phyloP scores from a whole-genome alignment of 225 moss, liverwort and hornwort species.

The Marchantia paleacea region DNA sequence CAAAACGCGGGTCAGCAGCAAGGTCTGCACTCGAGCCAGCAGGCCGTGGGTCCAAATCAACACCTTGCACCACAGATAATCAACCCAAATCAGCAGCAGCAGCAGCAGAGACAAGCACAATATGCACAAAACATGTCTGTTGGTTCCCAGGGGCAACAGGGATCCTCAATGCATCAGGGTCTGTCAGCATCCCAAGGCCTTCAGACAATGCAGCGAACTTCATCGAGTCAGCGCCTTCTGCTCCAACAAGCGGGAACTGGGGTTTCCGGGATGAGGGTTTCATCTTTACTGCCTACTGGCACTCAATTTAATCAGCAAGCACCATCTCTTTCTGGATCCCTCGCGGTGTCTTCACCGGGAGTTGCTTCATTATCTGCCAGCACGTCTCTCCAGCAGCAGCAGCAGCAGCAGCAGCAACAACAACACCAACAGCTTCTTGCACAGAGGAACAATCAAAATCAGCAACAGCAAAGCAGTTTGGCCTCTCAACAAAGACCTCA shows the following conservation, averaged over 20 bases:
- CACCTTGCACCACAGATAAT: slow-evolving; percentile 24
- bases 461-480: slow-evolving; percentile 38
- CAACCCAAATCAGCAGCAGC: slow-evolving; percentile 32
- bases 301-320: slow-evolving; percentile 38
- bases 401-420: slow-evolving; percentile 45
- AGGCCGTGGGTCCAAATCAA: slow-evolving; percentile 25
- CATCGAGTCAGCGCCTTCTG: slow-evolving; percentile 41
- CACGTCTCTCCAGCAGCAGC: slow-evolving; percentile 31
- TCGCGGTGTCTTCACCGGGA: slow-evolving; percentile 36
- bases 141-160: slow-evolving; percentile 31
- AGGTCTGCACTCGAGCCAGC: slow-evolving; percentile 29
- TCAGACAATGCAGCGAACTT: slow-evolving; percentile 30
- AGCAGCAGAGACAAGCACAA: slow-evolving; percentile 36
- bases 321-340: slow-evolving; percentile 27
- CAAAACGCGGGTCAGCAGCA: slow-evolving; percentile 33
- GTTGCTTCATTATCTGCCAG: slow-evolving; percentile 25
- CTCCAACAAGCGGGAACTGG: slow-evolving; percentile 35
- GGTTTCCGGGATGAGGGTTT: slow-evolving; percentile 23
- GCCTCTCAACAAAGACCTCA: slow-evolving; percentile 43
- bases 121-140: slow-evolving; percentile 29
- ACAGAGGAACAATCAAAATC: slow-evolving; percentile 32
- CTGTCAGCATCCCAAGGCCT: slow-evolving; percentile 21
- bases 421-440: slow-evolving; percentile 41
- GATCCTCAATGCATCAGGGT: slow-evolving; percentile 33
- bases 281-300: slow-evolving; percentile 25